phyloP scores from a whole-genome alignment of 176 grass and related monocot species.

The Chloris gayana region DNA sequence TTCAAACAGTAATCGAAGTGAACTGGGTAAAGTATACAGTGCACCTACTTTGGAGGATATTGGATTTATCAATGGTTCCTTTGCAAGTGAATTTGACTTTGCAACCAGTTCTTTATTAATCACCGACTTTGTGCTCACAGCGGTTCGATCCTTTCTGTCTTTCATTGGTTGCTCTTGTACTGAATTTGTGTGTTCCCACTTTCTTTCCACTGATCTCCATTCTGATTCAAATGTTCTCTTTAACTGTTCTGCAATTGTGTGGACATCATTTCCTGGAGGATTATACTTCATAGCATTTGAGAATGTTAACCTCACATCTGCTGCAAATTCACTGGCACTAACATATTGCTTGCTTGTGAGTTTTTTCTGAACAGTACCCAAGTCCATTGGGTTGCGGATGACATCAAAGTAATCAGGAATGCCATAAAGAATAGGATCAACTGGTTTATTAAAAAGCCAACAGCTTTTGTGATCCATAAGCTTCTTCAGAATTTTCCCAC shows the following conservation, averaged over 20 bases:
- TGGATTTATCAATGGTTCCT: constrained; percentile 43
- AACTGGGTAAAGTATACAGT: constrained; percentile 10
- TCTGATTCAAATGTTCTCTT: constrained; percentile 59
- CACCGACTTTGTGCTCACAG: neutral
- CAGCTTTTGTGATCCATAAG: constrained; percentile 71
- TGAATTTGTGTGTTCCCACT: constrained; percentile 45
- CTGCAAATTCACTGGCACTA: constrained; percentile 54
- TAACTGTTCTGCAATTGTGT: constrained; percentile 67
- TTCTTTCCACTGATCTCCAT: constrained; percentile 68
- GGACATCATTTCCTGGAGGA: constrained; percentile 79
- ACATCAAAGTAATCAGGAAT: constrained; percentile 91
- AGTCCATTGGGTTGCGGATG: constrained; percentile 79
- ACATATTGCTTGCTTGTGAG: constrained; percentile 59
- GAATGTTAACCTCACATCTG: constrained; percentile 79
- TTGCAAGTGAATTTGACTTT: constrained; percentile 34
- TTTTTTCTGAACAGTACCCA: constrained; percentile 75
- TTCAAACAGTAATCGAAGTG: neutral
- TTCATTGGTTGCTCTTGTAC: constrained; percentile 23
- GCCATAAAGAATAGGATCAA: constrained; percentile 65
- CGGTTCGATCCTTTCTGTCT: constrained; percentile 26
- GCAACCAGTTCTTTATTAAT: constrained; percentile 12
- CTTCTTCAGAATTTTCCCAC: constrained; percentile 56
- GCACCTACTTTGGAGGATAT: constrained; percentile 57
- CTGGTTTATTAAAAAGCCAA: constrained; percentile 78
- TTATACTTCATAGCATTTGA: constrained; percentile 94